Percentiles rank a stretch among this genome's conserved stretches.
These are phyloP conservation scores for Haplosporangium sp. DNA, from an alignment of 371 early-diverging fungal genomes.

Conservation along the genomic window DNA sequence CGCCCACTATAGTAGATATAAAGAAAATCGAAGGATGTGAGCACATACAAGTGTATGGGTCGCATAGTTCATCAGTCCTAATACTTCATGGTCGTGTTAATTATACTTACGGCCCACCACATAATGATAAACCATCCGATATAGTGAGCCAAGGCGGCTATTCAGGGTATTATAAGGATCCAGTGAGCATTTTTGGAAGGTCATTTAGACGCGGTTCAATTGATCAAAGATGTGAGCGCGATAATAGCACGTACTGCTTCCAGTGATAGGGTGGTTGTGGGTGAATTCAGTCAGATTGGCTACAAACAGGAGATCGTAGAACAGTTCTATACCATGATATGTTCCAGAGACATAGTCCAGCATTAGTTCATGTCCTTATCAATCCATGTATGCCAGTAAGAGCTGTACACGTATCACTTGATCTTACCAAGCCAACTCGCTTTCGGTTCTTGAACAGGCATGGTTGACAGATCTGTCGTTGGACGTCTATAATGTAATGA, in stretches of 20 bases:
- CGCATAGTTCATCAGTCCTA: background rate
- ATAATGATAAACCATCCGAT: conserved; percentile 68
- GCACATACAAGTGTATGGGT: background rate
- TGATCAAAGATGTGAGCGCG: too few species aligned
- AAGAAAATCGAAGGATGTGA: background rate
- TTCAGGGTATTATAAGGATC: too few species aligned
- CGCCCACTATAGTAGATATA: conserved; percentile 21
- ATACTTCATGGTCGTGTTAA: too few species aligned
- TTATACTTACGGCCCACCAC: conserved; percentile 70
- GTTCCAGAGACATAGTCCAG: background rate
- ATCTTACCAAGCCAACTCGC: conserved; percentile 42
- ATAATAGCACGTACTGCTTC: conserved; percentile 49
- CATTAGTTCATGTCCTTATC: too few species aligned
- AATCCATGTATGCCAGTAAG: background rate
- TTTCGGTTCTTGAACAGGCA: conserved; percentile 42
- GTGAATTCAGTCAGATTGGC: conserved; percentile 71
- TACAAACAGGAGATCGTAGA: conserved; percentile 69
- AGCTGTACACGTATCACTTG: background rate
- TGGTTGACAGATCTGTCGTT: conserved; percentile 21
- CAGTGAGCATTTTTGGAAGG: background rate
- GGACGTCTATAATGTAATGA: conserved; percentile 10
- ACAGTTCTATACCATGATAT: conserved; percentile 55
- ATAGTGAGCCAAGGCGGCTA: conserved; percentile 63
- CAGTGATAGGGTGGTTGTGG: conserved; percentile 67
- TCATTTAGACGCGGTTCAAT: too few species aligned